Base-by-base conservation (phyloP, 371 early-diverging fungal species). In the Zopfochytrium polystomum region DNA sequence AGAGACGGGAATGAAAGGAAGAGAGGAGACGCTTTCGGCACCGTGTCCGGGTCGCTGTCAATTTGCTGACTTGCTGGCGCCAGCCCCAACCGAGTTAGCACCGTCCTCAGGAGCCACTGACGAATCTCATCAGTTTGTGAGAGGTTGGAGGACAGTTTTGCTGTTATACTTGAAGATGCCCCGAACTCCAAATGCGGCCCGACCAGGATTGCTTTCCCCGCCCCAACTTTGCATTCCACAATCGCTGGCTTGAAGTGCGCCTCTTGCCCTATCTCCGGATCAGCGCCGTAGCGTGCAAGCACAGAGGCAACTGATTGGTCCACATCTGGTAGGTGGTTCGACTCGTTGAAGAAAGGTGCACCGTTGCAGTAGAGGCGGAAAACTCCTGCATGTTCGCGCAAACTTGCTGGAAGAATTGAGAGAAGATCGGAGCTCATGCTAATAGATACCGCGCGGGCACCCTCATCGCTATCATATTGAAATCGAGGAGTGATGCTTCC, bases 401-500 rank as follows among this genome's bases (percentile, higher is more conserved):
- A 42, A 11, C 42, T 42, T 42, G 42, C n/a, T n/a, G n/a, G n/a
- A n/a, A 29, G 53, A 31, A 22, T 58, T 38, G 27, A 33, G 3
- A 58, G 47, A 29, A 11, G 18, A 22, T 50, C 63, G 31, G 61
- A 57, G 23, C 74, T 65, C 9, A 82, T 52, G 1, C 45, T 34
- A 11, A 86, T 75, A 32, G 69, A 54, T 1, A 84, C 80, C 1
- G 86, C 84, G n/a, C 80, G 66, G 0, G 89, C 89, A 2, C 91
- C 91, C 32, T 66, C 70, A 60, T 94, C 93, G 23, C 80, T 80
- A 45, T 86, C 84, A 67, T 95, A 93, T 27, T 80, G 77, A 68
- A 91, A 95, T 1, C 89, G 90, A 7, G 85, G 84, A 34, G 82
- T 87, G 1, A 85, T 80, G 3, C 87, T 84, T 0, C 94, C 96